Conservation (phyloP, 169 alveolate genomes). For the Cryptosporidium tyzzeri region DNA sequence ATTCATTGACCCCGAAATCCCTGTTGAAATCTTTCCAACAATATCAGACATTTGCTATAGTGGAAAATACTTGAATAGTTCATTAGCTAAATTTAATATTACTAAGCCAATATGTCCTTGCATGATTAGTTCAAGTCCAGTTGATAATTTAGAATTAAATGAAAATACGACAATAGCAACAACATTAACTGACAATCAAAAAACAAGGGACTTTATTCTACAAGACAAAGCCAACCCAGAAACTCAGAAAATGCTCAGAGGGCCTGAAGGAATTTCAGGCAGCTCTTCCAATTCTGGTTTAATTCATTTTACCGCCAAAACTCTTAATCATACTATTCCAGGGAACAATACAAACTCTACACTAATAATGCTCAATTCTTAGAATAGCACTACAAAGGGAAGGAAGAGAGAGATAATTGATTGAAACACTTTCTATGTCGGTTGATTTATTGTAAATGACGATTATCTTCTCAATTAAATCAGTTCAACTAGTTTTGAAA, state of each 20-base stretch:
- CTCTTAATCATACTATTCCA: background rate
- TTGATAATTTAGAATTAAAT: background rate
- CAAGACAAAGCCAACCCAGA: background rate
- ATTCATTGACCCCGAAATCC: constrained; percentile 58
- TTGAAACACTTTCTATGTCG: background rate
- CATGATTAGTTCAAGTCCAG: constrained; percentile 2
- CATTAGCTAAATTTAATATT: background rate
- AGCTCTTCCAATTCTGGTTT: background rate
- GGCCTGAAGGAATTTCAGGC: background rate
- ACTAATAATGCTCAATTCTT: background rate
- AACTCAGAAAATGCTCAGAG: constrained; percentile 3
- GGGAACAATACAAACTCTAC: background rate
- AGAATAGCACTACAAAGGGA: background rate
- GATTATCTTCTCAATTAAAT: background rate
- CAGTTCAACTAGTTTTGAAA: background rate
- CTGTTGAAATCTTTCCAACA: constrained; percentile 57
- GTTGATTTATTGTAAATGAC: background rate
- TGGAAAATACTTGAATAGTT: background rate
- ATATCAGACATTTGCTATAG: constrained; percentile 28
- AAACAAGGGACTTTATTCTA: background rate
- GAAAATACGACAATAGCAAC: background rate
- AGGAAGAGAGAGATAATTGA: background rate
- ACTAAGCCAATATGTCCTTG: constrained; percentile 36
- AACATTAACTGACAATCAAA: background rate
- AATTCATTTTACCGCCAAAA: background rate